Conservation (phyloP, 331 rosid genomes). For the Phaseolus coccineus region DNA sequence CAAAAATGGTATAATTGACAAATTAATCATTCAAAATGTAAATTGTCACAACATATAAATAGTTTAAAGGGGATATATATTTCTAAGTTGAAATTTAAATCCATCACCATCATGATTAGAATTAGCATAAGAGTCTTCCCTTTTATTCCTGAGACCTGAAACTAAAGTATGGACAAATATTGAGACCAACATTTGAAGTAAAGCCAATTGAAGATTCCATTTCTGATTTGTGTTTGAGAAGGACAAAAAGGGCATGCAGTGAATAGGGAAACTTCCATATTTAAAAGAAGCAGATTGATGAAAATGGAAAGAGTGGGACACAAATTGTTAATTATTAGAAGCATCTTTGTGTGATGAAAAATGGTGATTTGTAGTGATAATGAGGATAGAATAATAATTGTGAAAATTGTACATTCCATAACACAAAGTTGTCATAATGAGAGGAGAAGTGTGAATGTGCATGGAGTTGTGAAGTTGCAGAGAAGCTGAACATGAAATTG, state of each 20-base stretch:
- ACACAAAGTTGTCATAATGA: conserved; percentile 40
- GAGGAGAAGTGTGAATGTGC: conserved; percentile 44
- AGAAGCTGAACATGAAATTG: conserved; percentile 44
- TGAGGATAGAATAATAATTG: conserved; percentile 7
- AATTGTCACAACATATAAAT: background rate
- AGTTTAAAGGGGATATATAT: background rate
- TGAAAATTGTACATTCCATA: background rate
- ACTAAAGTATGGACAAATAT: background rate
- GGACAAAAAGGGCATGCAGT: background rate
- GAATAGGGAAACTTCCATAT: conserved; percentile 1
- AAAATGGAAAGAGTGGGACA: conserved; percentile 33
- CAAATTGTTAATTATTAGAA: conserved; percentile 16
- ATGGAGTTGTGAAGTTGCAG: conserved; percentile 16
- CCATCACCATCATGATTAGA: background rate
- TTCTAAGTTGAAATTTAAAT: conserved; percentile 6
- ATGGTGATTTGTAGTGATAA: background rate
- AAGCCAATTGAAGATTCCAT: conserved; percentile 24
- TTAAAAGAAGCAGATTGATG: conserved; percentile 16
- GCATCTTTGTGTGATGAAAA: background rate
- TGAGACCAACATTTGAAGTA: background rate
- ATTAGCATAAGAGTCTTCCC: background rate
- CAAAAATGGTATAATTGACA: background rate
- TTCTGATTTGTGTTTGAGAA: conserved; percentile 5
- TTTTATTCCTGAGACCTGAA: background rate
- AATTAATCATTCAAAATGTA: background rate